Evolutionary conservation across 2,329 filamentous ascomycete species (phyloP).

Genomic region (Falciphora oryzae): DNA sequence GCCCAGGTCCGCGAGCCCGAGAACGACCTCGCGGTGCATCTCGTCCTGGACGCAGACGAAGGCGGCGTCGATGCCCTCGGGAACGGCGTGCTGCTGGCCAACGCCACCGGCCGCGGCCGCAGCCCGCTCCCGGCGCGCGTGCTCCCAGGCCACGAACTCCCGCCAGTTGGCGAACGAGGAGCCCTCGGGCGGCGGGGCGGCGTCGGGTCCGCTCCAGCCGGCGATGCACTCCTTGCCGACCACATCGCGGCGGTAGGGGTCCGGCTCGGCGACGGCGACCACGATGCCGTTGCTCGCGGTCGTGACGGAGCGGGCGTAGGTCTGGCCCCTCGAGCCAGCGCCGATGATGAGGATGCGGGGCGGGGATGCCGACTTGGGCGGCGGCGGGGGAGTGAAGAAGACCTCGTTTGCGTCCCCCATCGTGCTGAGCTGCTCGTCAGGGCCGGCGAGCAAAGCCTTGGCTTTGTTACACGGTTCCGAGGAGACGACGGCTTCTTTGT

Average conservation of each 20-base stretch:
- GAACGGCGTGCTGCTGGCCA: conserved; percentile 31
- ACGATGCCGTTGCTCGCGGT: conserved; percentile 62
- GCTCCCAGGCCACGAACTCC: conserved; percentile 71
- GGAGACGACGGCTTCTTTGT: neutral
- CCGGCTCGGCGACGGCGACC: conserved; percentile 74
- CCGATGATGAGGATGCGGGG: conserved; percentile 74
- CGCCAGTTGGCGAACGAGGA: conserved; percentile 70
- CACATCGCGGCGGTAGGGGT: conserved; percentile 65
- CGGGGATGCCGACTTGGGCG: conserved; percentile 40
- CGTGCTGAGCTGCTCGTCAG: neutral
- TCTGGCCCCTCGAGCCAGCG: conserved; percentile 70
- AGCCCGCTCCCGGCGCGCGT: conserved; percentile 50
- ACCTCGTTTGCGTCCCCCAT: conserved; percentile 7
- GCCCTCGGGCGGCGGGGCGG: conserved; percentile 42
- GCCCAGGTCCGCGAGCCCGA: conserved; percentile 62
- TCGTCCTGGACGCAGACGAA: conserved; percentile 75
- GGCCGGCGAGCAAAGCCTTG: neutral
- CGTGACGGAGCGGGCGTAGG: conserved; percentile 66
- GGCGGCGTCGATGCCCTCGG: conserved; percentile 53
- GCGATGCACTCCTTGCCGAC: conserved; percentile 72
- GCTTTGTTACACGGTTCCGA: neutral
- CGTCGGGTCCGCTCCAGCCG: conserved; percentile 33
- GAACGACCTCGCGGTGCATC: conserved; percentile 76
- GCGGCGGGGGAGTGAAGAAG: conserved; percentile 31
- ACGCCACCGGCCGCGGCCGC: conserved; percentile 31